phyloP scores from a whole-genome alignment of 768 basidiomycete genomes.

The Tulasnella sp. region DNA sequence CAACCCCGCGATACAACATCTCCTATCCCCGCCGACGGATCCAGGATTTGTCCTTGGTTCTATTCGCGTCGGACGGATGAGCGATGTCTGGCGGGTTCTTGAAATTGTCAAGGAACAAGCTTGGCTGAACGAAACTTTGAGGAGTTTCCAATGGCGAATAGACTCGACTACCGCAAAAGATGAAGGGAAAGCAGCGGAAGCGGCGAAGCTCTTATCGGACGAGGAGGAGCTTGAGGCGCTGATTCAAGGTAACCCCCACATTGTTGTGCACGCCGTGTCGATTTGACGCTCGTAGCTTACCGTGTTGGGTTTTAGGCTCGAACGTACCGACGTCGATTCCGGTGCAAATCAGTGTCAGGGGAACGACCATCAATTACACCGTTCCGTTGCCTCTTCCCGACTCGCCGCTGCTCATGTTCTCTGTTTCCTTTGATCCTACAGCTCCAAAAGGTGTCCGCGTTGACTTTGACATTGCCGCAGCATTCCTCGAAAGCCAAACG shows the following conservation, averaged over 20 bases:
- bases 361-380: slow-evolving; percentile 38
- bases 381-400: slow-evolving; percentile 68
- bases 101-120: slow-evolving; percentile 81
- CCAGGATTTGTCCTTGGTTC: slow-evolving; percentile 70
- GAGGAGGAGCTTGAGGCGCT: slow-evolving; percentile 55
- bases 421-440: slow-evolving; percentile 57
- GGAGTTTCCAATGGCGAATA: slow-evolving; percentile 56
- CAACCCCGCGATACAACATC: slow-evolving; percentile 68
- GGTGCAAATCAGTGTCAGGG: slow-evolving; percentile 49
- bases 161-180: not conserved
- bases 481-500: slow-evolving; percentile 33
- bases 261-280: slow-evolving; percentile 6
- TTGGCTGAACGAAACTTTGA: slow-evolving; percentile 74
- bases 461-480: slow-evolving; percentile 56
- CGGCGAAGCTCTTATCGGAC: not conserved
- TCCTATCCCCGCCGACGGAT: slow-evolving; percentile 65
- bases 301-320: slow-evolving; percentile 43
- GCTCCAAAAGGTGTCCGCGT: slow-evolving; percentile 55
- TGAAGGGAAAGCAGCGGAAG: not conserved
- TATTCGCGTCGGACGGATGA: slow-evolving; percentile 66
- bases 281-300: not conserved
- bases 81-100: slow-evolving; percentile 69
- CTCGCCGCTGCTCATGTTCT: slow-evolving; percentile 59
- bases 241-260: slow-evolving; percentile 50
- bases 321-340: slow-evolving; percentile 60